Base-by-base conservation (phyloP, 441 rosid genomes). In the Aleurites moluccanus region DNA sequence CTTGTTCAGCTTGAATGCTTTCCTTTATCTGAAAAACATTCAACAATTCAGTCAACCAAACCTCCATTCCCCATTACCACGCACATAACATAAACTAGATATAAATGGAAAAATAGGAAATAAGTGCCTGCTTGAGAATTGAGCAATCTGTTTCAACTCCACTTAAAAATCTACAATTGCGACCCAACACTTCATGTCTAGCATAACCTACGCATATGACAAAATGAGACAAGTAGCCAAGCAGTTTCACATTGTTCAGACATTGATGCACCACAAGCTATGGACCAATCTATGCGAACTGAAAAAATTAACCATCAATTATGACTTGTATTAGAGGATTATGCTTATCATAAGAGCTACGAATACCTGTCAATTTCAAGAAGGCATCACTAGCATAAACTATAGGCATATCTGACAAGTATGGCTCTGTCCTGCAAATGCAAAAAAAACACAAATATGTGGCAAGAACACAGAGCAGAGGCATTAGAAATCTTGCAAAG, bases 371-470 rank as follows among this genome's bases (percentile, higher is more conserved):
- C 86, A 94, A 61, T 81, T 84, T 89, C 77, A 91, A 85, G 90
- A 94, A 94, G 67, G 92, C 93, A 42, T 94, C 97, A 70, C 98
- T 94, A 33, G 90, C 97, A 15, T 92, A 94, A 70, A 91, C 93
- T 61, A 94, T 86, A 45, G 97, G 98, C 89, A 91, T 85, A 82
- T 87, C 91, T 0, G 91, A 89, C 76, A 89, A 87, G 63, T 87
- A 84, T 40, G 91, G 88, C 80, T 91, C 92, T 60, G 85, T 91
- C 82, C 97, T 94, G 88, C 81, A 83, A 83, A 73, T 73, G 75
- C 62, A 25, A 23, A 23, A 21, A 57, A 70, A 53, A 70, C 68
- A 52, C 33, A 72, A 53, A 64, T 33, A 76, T 73, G 70, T 73
- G 16, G 64, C 68, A n/a, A 27, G 77, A 81, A 18, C 75, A 69